Percentiles rank a stretch among this genome's conserved stretches.
These are phyloP conservation scores for Pseudocercospora eumusae DNA, from an alignment of 2,329 filamentous ascomycete species.

Conservation along the genomic window DNA sequence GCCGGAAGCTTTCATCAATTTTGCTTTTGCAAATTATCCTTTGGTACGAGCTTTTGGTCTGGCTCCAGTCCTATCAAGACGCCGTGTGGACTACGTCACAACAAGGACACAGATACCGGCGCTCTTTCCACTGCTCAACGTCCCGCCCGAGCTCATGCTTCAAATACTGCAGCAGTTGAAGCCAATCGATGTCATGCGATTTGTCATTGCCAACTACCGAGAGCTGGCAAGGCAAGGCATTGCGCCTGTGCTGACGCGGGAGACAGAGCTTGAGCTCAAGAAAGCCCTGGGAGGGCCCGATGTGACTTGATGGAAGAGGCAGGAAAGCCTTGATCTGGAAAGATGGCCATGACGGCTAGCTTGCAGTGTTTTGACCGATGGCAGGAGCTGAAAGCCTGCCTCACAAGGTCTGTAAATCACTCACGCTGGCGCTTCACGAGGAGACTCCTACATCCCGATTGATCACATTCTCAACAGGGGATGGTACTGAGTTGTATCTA, in stretches of 20 bases:
- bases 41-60: slow-evolving; percentile 45
- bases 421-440: background rate
- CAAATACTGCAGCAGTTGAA: slow-evolving; percentile 44
- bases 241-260: slow-evolving; percentile 36
- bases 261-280: slow-evolving; percentile 25
- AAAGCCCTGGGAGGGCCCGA: background rate
- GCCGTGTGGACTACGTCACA: slow-evolving; percentile 36
- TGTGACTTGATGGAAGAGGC: background rate
- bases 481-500: background rate
- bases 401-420: background rate
- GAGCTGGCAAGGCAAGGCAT: slow-evolving; percentile 39
- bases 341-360: background rate
- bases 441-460: background rate
- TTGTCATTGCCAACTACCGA: slow-evolving; percentile 44
- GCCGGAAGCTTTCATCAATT: slow-evolving; percentile 46
- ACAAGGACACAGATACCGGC: slow-evolving; percentile 35
- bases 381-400: background rate
- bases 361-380: background rate
- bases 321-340: background rate
- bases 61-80: slow-evolving; percentile 38
- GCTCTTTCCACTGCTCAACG: slow-evolving; percentile 34
- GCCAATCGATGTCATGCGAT: slow-evolving; percentile 43
- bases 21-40: slow-evolving; percentile 51
- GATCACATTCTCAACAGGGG: background rate
- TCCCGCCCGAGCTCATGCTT: slow-evolving; percentile 47